Evolutionary conservation across 805 yeast genomes (phyloP).

Genomic region (Yarrowia sp.): DNA sequence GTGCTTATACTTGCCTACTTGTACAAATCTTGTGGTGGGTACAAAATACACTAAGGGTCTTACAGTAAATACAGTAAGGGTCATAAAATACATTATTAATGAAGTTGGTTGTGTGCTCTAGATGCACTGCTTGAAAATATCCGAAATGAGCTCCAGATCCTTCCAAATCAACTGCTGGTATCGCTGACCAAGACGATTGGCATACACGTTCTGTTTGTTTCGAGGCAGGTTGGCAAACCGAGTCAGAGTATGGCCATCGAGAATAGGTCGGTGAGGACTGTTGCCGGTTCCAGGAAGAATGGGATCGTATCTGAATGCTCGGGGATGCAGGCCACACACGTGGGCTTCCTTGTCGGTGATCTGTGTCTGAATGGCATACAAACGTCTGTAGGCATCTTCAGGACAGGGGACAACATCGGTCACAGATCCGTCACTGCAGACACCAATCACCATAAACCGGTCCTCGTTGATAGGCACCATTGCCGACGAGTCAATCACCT

Average conservation of each 20-base stretch:
- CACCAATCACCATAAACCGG: conserved; percentile 64
- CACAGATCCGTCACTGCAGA: conserved; percentile 80
- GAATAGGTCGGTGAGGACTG: conserved; percentile 43
- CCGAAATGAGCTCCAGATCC: conserved; percentile 29
- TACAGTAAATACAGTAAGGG: no score
- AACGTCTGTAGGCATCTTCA: conserved; percentile 77
- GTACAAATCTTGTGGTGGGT: neutral
- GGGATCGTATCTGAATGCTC: conserved; percentile 46
- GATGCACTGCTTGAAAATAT: conserved; percentile 31
- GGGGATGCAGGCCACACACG: conserved; percentile 80
- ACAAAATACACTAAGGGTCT: neutral
- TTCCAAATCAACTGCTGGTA: conserved; percentile 37
- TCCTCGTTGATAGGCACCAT: conserved; percentile 44
- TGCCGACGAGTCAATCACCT: conserved; percentile 49
- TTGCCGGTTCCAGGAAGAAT: conserved; percentile 32
- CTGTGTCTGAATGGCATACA: conserved; percentile 88
- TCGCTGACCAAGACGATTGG: conserved; percentile 33
- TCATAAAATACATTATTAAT: conserved; percentile 7
- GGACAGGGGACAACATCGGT: conserved; percentile 74
- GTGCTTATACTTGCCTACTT: neutral
- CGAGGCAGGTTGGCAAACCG: conserved; percentile 45
- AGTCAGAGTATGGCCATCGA: conserved; percentile 47
- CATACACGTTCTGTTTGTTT: conserved; percentile 39
- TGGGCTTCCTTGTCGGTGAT: conserved; percentile 77
- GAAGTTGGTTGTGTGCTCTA: neutral